Base-by-base conservation (phyloP, 2,329 filamentous ascomycete species). In the Cordyceps cateniannulata region DNA sequence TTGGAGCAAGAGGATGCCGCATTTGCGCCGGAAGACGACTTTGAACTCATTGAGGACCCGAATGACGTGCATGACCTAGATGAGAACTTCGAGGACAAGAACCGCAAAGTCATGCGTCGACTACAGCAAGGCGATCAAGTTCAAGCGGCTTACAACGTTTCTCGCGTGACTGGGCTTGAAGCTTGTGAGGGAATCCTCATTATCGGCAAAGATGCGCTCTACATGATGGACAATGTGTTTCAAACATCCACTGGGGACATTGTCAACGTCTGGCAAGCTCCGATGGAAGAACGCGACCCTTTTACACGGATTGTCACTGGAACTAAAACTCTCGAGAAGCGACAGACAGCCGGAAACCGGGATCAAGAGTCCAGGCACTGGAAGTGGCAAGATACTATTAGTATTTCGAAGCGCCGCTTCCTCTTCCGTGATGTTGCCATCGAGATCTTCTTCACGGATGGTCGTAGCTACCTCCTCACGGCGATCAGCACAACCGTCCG, bases 391-490 rank as follows among this genome's bases (percentile, higher is more conserved):
- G 93, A 98, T 70, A 87, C 98, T 16, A 90, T 98, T 66, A 97
- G 93, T 70, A 89, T 98, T 40, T 98, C 93, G 0, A 99, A 99
- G 73, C 86, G 96, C 22, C 88, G 93, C 7, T 99, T 98, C 72
- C 77, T 99, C 4, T 96, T 98, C 74, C 87, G 95, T 27, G 93
- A 99, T 69, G 95, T 99, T 14, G 92, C 91, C 0, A 86, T 98
- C n/a, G 95, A 99, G 70, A 84, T 97, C 2, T 99, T 99, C 77
- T 99, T 99, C 71, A 93, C 92, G 0, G 96, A 99, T 70, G 95
- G 95, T 1, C 88, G 92, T 60, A 99, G 95, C 75, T 99, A 98
- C 71, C 80, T 99, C 18, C 75, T 99, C 61, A 98, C 93, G 0
- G 87, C 92, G 3, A 88, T 92, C 61, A 91, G 89, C 40, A 82